Conservation (phyloP, 768 basidiomycete species). For the Tulasnella sp. region DNA sequence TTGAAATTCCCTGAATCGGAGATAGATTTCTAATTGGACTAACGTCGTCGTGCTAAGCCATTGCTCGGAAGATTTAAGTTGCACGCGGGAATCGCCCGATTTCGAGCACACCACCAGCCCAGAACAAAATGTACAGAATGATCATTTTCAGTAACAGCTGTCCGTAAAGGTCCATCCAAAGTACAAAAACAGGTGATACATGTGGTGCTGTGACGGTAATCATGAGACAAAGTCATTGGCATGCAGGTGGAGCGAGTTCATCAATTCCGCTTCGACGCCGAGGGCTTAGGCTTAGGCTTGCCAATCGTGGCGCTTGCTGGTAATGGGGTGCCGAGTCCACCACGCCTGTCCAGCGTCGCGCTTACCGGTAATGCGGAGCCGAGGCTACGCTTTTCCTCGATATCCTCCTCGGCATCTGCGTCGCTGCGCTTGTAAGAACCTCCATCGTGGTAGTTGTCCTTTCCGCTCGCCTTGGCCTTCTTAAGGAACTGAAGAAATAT, state of each 20-base stretch:
- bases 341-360: too few species aligned
- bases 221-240: not conserved
- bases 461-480: too few species aligned
- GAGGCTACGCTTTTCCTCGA: not conserved
- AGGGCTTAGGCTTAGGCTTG: too few species aligned
- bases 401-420: too few species aligned
- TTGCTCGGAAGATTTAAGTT: conserved; percentile 61
- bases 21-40: not conserved
- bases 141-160: not conserved
- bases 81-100: too few species aligned
- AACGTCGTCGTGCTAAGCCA: conserved; percentile 56
- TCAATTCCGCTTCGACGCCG: too few species aligned
- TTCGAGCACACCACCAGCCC: not conserved
- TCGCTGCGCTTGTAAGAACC: too few species aligned
- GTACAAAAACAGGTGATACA: not conserved
- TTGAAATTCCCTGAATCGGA: conserved; percentile 8
- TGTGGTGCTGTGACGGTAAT: not conserved
- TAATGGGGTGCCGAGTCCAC: too few species aligned
- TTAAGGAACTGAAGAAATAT: too few species aligned
- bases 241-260: not conserved
- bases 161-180: not conserved
- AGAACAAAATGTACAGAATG: not conserved
- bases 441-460: too few species aligned
- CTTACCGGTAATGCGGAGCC: too few species aligned
- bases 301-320: too few species aligned